Evolutionary conservation across 73 alveolate genomes (phyloP), one percentile per base, ranked within the genome.

Genomic region (Effrenium voratum): DNA sequence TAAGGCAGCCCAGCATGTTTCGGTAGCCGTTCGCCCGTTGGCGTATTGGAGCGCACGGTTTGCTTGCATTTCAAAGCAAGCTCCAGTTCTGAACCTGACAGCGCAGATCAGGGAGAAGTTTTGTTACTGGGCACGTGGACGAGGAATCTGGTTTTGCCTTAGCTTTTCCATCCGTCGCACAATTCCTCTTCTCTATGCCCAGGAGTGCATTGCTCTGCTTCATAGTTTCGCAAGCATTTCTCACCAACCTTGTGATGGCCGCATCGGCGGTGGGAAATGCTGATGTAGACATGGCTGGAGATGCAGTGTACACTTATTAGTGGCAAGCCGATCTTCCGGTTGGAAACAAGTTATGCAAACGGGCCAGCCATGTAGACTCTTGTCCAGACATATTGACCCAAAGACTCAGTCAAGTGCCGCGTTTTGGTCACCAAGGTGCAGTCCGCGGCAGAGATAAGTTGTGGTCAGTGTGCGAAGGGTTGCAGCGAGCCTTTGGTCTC

Each of bases 371-470:
- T 72, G 19, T 13, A 47, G 82, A 72, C 38, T 44, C 32, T 47
- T 36, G 32, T 12, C 30, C 49, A 22, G 82, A 32, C 49, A 38
- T 44, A 72, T 6, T 72, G 82, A 72, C 82, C 82, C 82, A 72
- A 72, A 72, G 82, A 72, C 82, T 72, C 82, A n/a, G n/a, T 72
- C n/a, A 52, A 36, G 49, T 36, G 82, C 82, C 82, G 82, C 82
- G n/a, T 72, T 72, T 72, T 72, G 82, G 82, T 72, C 82, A 72
- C 82, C 82, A 72, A 72, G 82, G 49, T 72, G 82, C 82, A 72
- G 82, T 72, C 38, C 38, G 82, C 82, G 82, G 82, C 82, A 72
- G 38, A 72, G 28, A 8, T 52, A 52, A 8, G 63, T 52, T n/a
- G n/a, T n/a, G n/a, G n/a, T n/a, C n/a, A n/a, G n/a, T n/a, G n/a